Evolutionary conservation across 768 basidiomycete genomes (phyloP), one percentile per base, ranked within the genome.

Genomic region (Pleurotus salmoneostramineus): DNA sequence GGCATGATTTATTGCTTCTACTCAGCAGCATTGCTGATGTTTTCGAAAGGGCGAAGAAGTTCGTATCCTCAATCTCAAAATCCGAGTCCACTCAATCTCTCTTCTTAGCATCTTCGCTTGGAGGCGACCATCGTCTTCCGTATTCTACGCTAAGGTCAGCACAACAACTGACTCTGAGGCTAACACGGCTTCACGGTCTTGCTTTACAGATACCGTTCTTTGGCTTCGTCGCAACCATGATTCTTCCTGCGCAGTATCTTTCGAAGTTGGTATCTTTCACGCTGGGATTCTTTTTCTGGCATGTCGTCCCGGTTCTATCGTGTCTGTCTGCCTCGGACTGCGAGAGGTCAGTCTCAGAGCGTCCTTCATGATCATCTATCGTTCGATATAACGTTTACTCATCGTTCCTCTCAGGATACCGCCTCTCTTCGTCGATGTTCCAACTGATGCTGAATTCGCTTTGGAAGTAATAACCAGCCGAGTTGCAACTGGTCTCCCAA

Each of bases 361-460:
- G 42, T 36, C 47, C 8, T 32, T 42, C 36, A 11, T n/a, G 35
- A 50, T n/a, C n/a, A 54, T 35, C 50, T 32, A 36, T 10, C 45
- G 3, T 27, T 27, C 21, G 3, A 27, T 27, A 27, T 27, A 27
- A 27, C 21, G 14, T 40, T 21, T 11, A 46, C 62, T 43, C 62
- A 21, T 45, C 32, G 44, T 45, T 14, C 15, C 56, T 54, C 56
- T 5, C 46, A 87, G 83, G 42, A 51, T 83, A 10, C 79, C 82
- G 17, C 70, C 74, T 5, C 69, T 74, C 3, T 76, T 88, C 50
- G 60, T 63, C 37, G 78, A 83, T 59, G 80, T 79, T 8, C 87
- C 88, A 0, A 89, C 85, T 3, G 86, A 89, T 61, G 78, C 82
- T 3, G 85, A 89, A 49, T 84, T 85, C 63, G 86, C 88, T 2